A percentile compares a stretch with the other conserved stretches of the same genome.
Conservation (phyloP, 2,329 filamentous ascomycete species). For the Pestalotiopsis sp. region DNA sequence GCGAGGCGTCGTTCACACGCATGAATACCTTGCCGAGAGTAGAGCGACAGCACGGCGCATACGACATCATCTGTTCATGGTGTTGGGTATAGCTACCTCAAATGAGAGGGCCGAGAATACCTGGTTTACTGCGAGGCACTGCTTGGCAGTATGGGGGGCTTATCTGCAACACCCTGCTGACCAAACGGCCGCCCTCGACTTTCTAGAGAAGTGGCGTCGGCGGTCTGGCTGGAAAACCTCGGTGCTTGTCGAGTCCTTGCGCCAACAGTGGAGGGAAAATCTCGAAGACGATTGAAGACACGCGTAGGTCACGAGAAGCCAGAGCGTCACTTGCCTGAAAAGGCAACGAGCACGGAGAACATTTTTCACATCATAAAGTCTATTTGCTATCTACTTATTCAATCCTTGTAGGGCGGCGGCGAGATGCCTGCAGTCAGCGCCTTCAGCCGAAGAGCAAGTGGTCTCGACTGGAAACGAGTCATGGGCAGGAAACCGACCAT, state of each 20-base stretch:
- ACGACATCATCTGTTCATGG: slow-evolving; percentile 5
- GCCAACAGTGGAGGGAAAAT: slow-evolving; percentile 1
- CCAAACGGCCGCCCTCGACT: background rate
- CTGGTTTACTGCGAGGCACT: slow-evolving; percentile 7
- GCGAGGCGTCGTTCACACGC: background rate
- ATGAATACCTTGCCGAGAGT: background rate
- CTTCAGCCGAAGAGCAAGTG: slow-evolving; percentile 33
- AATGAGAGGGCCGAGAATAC: slow-evolving; percentile 5
- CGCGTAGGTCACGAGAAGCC: background rate
- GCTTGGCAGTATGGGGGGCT: background rate
- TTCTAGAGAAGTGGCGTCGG: background rate
- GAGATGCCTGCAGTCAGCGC: slow-evolving; percentile 14
- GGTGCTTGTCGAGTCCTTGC: background rate
- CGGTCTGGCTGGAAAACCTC: slow-evolving; percentile 1
- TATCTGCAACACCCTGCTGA: background rate
- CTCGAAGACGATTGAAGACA: background rate
- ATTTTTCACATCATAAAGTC: background rate
- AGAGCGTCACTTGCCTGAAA: no score
- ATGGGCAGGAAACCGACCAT: slow-evolving; percentile 35
- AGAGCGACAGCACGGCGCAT: background rate
- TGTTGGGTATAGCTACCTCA: background rate
- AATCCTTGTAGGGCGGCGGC: background rate
- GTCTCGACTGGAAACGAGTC: slow-evolving; percentile 34
- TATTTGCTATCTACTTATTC: background rate
- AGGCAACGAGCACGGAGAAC: background rate